Evolutionary conservation across 2,329 filamentous ascomycete genomes (phyloP).

Genomic region (Annulohypoxylon truncatum): DNA sequence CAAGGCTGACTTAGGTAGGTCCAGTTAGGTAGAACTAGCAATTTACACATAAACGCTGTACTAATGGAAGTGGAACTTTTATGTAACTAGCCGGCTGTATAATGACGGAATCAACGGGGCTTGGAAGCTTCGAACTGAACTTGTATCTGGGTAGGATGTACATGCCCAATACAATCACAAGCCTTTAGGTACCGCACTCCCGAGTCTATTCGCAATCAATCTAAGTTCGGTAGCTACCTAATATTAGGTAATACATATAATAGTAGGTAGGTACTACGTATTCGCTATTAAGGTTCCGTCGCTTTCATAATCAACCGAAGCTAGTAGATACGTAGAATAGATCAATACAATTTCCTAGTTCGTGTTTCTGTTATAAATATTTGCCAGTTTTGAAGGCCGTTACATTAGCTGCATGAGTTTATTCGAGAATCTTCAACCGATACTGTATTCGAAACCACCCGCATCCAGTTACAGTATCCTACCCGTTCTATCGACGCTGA

Average conservation of each 20-base stretch:
- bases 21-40: background rate
- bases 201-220: background rate
- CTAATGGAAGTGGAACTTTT: constrained; percentile 2
- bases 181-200: constrained; percentile 5
- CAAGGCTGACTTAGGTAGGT: constrained; percentile 12
- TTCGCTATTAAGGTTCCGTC: constrained; percentile 15
- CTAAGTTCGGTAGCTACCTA: constrained; percentile 6
- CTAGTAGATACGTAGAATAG: background rate
- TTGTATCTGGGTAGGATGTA: background rate
- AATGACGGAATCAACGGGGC: constrained; percentile 32
- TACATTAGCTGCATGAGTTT: constrained; percentile 3
- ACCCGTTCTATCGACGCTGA: constrained; percentile 13
- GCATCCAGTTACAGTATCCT: constrained; percentile 8
- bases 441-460: constrained; percentile 14
- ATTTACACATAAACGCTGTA: constrained; percentile 4
- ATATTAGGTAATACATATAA: constrained; percentile 19
- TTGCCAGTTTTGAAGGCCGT: background rate
- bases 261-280: background rate
- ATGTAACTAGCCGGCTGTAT: constrained; percentile 25
- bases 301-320: constrained; percentile 1
- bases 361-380: background rate
- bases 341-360: constrained; percentile 2
- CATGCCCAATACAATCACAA: constrained; percentile 1
- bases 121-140: background rate
- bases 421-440: constrained; percentile 5